Base-by-base conservation (phyloP, 202 grass and related monocot species). In the Carex sylvatica region DNA sequence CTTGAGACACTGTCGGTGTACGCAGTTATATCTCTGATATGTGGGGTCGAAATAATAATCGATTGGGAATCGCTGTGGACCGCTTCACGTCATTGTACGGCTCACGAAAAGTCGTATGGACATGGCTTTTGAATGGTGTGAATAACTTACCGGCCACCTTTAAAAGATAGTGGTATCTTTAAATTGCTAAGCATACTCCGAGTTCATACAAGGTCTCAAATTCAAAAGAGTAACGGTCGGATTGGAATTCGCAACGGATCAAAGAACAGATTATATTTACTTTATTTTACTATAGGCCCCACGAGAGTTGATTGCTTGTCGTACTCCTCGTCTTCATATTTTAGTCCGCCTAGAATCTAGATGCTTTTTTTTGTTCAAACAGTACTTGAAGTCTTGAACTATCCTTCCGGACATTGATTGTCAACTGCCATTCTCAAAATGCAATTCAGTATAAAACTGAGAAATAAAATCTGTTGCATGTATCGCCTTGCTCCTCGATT, bases 161-260 rank as follows among this genome's bases (percentile, higher is more conserved):
- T 19, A 5, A 72, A 72, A 4, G 7, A 2, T 46, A 13, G 14
- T 51, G 1, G 16, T 22, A 40, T 46, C 3, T 46, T 44, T 70
- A 44, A 23, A 19, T 20, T 66, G 10, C 40, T 24, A 9, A 9
- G 11, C 14, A 56, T 65, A 44, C 3, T 80, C 78, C 58, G 6
- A 16, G 78, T 80, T 49, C 60, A 80, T 9, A 46, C 61, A 63
- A 49, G 18, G 28, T 47, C 24, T 4, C 15, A 8, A 11, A 8
- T 80, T 65, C 33, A 64, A 79, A 79, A 46, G 59, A 51, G 62
- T 49, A 82, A 82, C 80, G 80, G 80, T 82, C 80, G 62, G 62
- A 69, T 69, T 15, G 58, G 26, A 67, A 52, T 28, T 30, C 42
- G 13, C 42, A 52, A 69, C 31, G 59, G 78, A 61, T 28, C 28